These are phyloP conservation scores for Candida stauntonica DNA, from an alignment of 805 yeast genomes.

Conservation along the genomic window DNA sequence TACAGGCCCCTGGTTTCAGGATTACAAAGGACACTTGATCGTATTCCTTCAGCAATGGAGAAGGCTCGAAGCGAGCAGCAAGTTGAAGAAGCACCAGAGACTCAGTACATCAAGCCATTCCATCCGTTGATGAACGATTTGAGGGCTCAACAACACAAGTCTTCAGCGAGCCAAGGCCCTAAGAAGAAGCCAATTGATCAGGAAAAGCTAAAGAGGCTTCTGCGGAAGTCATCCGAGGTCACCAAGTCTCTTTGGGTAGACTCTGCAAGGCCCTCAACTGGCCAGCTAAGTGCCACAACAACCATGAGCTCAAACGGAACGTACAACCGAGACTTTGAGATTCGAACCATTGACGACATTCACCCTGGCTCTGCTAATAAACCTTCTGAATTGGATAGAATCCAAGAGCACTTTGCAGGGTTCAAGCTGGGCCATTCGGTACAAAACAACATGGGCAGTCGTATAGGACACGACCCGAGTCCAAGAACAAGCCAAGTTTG, in stretches of 20 bases:
- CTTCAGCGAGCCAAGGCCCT: neutral
- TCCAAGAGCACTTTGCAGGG: conserved; percentile 12
- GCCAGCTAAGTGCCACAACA: neutral
- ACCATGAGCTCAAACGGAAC: conserved; percentile 5
- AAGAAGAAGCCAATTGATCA: neutral
- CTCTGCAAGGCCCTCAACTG: neutral
- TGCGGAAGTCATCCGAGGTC: conserved; percentile 9
- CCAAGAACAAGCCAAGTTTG: conserved; percentile 9
- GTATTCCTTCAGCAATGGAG: neutral
- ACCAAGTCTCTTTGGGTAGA: conserved; percentile 10
- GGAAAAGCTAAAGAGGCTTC: conserved; percentile 3
- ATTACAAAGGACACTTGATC: conserved; percentile 7
- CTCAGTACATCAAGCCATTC: conserved; percentile 2
- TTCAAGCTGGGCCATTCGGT: conserved; percentile 6
- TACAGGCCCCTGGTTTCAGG: conserved; percentile 16
- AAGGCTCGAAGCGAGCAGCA: neutral
- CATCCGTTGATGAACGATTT: conserved; percentile 6
- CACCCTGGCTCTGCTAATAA: too few species aligned
- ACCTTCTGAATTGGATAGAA: conserved; percentile 2
- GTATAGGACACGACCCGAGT: conserved; percentile 6
- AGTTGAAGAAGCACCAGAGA: neutral
- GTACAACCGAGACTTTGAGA: conserved; percentile 2
- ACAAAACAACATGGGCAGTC: neutral
- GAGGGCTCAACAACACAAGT: neutral
- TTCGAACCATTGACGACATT: neutral